Percentiles rank a stretch among this genome's conserved stretches.
phyloP scores from a whole-genome alignment of 192 early-diverging fungal genomes.

The Gigaspora rosea region DNA sequence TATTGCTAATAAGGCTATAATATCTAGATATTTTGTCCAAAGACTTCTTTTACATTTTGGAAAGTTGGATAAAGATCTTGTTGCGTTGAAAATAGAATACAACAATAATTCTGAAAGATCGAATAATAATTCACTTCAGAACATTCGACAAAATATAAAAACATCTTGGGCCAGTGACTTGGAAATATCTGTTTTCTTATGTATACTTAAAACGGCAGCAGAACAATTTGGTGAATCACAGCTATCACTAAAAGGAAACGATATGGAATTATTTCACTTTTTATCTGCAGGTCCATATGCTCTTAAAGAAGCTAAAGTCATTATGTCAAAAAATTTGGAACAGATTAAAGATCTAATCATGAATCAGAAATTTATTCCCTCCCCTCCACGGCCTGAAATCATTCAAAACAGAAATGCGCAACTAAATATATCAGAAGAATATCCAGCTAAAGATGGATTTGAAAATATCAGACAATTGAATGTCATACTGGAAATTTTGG shows the following conservation, averaged over 20 bases:
- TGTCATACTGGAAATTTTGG: background rate
- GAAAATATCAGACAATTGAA: conserved; percentile 16
- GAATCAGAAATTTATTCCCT: conserved; percentile 1
- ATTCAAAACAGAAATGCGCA: background rate
- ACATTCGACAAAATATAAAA: background rate
- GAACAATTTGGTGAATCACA: background rate
- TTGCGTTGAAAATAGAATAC: background rate
- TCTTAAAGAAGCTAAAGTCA: background rate
- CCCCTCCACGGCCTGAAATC: background rate
- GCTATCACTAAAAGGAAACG: conserved; percentile 1
- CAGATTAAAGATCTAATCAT: background rate
- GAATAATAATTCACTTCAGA: background rate
- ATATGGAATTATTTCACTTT: conserved; percentile 22
- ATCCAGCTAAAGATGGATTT: background rate
- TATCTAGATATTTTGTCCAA: conserved; percentile 24
- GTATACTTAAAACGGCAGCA: background rate
- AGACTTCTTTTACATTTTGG: conserved; percentile 3
- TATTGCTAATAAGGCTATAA: background rate
- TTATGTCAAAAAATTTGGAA: conserved; percentile 5
- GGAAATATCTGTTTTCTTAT: background rate
- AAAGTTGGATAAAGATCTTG: conserved; percentile 5
- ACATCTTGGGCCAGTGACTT: background rate
- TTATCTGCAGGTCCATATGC: background rate
- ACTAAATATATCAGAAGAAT: background rate
- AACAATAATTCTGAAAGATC: background rate